A percentile compares a stretch with the other conserved stretches of the same genome.
Evolutionary conservation across 2,329 filamentous ascomycete species (phyloP).

Genomic region (Pyricularia sp.): DNA sequence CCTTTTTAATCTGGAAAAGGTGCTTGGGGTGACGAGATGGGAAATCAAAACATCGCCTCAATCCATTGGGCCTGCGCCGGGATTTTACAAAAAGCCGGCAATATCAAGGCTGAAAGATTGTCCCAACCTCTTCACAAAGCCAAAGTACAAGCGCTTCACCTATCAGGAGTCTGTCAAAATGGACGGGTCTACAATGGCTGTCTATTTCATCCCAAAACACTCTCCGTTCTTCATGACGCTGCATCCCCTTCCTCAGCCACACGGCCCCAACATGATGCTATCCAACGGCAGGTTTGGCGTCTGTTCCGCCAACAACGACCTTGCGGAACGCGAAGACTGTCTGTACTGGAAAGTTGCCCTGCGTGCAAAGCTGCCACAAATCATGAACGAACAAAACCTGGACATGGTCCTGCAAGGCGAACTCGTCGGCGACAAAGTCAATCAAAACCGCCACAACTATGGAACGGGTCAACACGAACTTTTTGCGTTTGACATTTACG

Average conservation of each 20-base stretch:
- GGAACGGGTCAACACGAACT: conserved; percentile 11
- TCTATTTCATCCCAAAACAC: conserved; percentile 22
- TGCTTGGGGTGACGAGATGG: conserved; percentile 1
- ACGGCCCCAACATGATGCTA: conserved; percentile 8
- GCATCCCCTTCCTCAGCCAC: conserved; percentile 5
- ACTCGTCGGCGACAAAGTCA: conserved; percentile 18
- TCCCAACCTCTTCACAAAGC: conserved; percentile 17
- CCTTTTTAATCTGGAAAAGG: conserved; percentile 4
- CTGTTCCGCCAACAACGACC: conserved; percentile 18
- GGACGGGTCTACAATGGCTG: conserved; percentile 27
- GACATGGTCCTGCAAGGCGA: conserved; percentile 22
- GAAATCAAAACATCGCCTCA: not conserved
- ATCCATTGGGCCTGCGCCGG: conserved; percentile 9
- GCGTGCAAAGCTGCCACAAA: conserved; percentile 12
- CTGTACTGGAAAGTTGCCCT: conserved; percentile 17
- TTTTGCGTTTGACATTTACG: conserved; percentile 13
- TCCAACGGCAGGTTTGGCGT: conserved; percentile 20
- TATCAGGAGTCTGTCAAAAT: conserved; percentile 29
- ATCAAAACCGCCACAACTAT: conserved; percentile 19
- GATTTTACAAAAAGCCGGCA: conserved; percentile 15
- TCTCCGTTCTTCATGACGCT: conserved; percentile 11
- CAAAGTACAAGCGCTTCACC: conserved; percentile 13
- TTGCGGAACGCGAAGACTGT: conserved; percentile 11
- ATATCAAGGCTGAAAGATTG: conserved; percentile 18
- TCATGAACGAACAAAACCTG: conserved; percentile 12